Evolutionary conservation across 2,329 filamentous ascomycete genomes (phyloP).

Genomic region (Stemphylium lycopersici): DNA sequence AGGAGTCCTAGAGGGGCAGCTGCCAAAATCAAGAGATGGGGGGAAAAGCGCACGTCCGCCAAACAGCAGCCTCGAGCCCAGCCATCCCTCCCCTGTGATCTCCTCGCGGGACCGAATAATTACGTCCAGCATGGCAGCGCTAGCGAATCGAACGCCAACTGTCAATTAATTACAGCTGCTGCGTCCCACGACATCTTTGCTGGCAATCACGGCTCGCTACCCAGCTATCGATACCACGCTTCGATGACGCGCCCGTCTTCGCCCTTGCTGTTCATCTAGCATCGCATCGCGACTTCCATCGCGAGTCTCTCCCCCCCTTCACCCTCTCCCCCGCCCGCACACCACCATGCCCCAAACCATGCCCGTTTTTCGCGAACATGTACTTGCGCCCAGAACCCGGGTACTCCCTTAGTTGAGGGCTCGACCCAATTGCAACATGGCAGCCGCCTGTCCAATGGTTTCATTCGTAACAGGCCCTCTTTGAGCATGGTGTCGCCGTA

Average conservation of each 20-base stretch:
- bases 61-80: conserved; percentile 19
- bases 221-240: no score
- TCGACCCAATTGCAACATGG: conserved; percentile 34
- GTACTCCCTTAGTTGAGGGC: conserved; percentile 10
- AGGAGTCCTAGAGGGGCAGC: conserved; percentile 21
- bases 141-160: conserved; percentile 14
- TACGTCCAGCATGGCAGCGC: conserved; percentile 15
- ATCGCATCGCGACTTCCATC: not conserved
- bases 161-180: conserved; percentile 3
- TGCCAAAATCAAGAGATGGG: conserved; percentile 12
- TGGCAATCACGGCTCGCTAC: not conserved
- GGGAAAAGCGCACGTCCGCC: conserved; percentile 11
- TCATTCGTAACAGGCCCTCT: conserved; percentile 15
- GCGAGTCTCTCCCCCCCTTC: not conserved
- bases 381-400: conserved; percentile 5
- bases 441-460: conserved; percentile 38
- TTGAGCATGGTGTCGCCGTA: conserved; percentile 24
- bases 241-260: not conserved
- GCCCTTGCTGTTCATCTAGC: not conserved
- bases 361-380: not conserved
- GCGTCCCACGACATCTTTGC: conserved; percentile 2
- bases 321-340: not conserved
- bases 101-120: conserved; percentile 17
- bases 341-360: not conserved
- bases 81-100: conserved; percentile 24